A percentile compares a stretch with the other conserved stretches of the same genome.
Conservation (phyloP, 2,329 filamentous ascomycete genomes). For the Colletotrichum sp. region DNA sequence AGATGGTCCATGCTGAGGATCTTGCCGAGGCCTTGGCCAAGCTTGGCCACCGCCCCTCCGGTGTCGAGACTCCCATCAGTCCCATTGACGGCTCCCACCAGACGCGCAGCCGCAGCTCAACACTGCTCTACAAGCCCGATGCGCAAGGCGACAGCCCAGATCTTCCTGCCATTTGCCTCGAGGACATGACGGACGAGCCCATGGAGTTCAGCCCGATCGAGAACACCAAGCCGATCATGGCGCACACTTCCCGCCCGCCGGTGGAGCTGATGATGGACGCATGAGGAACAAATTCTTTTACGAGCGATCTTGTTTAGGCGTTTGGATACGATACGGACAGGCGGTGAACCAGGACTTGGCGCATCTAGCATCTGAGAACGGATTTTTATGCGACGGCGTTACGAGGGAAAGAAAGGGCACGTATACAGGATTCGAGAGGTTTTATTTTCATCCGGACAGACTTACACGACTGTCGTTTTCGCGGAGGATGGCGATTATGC, state of each 20-base stretch:
- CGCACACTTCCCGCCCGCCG: slow-evolving; percentile 67
- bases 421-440: neutral
- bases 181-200: slow-evolving; percentile 68
- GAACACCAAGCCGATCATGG: slow-evolving; percentile 53
- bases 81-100: slow-evolving; percentile 44
- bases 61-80: slow-evolving; percentile 39
- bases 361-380: slow-evolving; percentile 9
- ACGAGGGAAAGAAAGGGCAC: neutral
- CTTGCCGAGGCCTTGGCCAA: slow-evolving; percentile 70
- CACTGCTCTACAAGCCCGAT: slow-evolving; percentile 69
- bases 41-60: slow-evolving; percentile 53
- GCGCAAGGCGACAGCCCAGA: slow-evolving; percentile 55
- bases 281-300: slow-evolving; percentile 17
- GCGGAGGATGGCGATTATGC: neutral
- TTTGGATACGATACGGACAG: slow-evolving; percentile 2
- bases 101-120: slow-evolving; percentile 65
- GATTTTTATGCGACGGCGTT: slow-evolving; percentile 15
- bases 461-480: slow-evolving; percentile 1
- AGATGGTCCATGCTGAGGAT: slow-evolving; percentile 72
- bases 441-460: neutral
- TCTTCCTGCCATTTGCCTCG: slow-evolving; percentile 69
- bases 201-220: slow-evolving; percentile 48
- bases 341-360: neutral
- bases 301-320: slow-evolving; percentile 9
- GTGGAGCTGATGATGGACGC: slow-evolving; percentile 63